A percentile compares a stretch with the other conserved stretches of the same genome.
Evolutionary conservation across 176 grass and related monocot genomes (phyloP).

Genomic region (Triticum dicoccoides): DNA sequence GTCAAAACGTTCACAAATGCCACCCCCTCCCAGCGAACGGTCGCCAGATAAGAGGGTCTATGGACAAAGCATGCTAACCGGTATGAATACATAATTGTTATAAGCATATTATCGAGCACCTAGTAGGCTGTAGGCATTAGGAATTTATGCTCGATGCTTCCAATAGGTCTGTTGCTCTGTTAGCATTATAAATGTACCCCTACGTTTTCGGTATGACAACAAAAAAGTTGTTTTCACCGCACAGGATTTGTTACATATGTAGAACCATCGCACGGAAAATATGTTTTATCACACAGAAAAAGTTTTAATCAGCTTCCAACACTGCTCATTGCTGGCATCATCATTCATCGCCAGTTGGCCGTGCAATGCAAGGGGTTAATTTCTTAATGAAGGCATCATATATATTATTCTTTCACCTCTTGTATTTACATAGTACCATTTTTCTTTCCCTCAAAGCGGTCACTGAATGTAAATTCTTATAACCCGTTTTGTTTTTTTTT

Average conservation of each 20-base stretch:
- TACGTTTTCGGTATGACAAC: too few relatives aligned
- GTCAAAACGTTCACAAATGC: too few relatives aligned
- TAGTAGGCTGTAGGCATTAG: neutral
- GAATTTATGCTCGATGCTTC: constrained; percentile 2
- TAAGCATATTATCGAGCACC: neutral
- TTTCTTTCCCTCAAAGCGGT: neutral
- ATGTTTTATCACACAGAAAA: neutral
- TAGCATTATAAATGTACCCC: neutral
- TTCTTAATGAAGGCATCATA: neutral
- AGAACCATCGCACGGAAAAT: too few relatives aligned
- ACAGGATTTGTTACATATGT: too few relatives aligned
- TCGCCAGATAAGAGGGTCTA: too few relatives aligned
- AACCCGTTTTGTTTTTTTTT: constrained; percentile 2
- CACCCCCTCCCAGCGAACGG: too few relatives aligned
- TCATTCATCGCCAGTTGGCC: neutral
- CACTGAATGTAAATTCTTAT: neutral
- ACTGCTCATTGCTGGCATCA: neutral
- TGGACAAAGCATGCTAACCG: too few relatives aligned
- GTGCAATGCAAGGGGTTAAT: neutral
- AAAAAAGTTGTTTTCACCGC: too few relatives aligned
- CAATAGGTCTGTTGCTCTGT: neutral
- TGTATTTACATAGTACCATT: neutral
- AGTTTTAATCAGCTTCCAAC: neutral
- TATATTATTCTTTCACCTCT: neutral
- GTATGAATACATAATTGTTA: neutral